These are phyloP conservation scores for Medicago lupulina DNA, from an alignment of 306 rosid genomes.

Conservation along the genomic window DNA sequence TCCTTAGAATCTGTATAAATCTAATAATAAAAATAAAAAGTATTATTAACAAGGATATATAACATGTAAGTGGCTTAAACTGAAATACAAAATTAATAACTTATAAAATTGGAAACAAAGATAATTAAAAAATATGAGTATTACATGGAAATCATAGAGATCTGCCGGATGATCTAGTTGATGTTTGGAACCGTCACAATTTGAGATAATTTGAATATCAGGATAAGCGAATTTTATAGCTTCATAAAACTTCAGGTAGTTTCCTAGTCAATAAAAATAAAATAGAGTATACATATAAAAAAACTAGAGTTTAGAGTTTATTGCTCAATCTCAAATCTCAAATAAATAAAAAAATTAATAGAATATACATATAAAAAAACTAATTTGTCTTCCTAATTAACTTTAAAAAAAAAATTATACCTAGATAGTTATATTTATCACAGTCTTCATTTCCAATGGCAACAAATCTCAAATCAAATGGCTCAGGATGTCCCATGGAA, in stretches of 20 bases:
- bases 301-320: too few species aligned
- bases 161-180: slow-evolving; percentile 74
- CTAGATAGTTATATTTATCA: too few species aligned
- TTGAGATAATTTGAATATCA: slow-evolving; percentile 72
- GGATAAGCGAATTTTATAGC: slow-evolving; percentile 69
- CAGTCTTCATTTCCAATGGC: too few species aligned
- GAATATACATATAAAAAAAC: too few species aligned
- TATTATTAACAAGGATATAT: background rate
- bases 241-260: slow-evolving; percentile 61
- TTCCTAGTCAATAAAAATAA: slow-evolving; percentile 24
- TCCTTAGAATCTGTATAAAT: slow-evolving; percentile 59
- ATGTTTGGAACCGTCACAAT: slow-evolving; percentile 70
- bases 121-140: too few species aligned
- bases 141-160: slow-evolving; percentile 80
- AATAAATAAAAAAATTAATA: too few species aligned
- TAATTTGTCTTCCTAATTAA: too few species aligned
- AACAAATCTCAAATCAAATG: too few species aligned
- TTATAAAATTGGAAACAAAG: background rate
- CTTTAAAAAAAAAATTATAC: too few species aligned
- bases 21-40: slow-evolving; percentile 42
- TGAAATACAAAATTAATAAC: background rate
- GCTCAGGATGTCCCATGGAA: too few species aligned
- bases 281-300: too few species aligned
- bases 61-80: background rate
- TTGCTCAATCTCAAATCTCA: too few species aligned